Evolutionary conservation across 495 filamentous ascomycete species (phyloP), one percentile per base, ranked within the genome.

Genomic region (Aspergillus mulundensis): DNA sequence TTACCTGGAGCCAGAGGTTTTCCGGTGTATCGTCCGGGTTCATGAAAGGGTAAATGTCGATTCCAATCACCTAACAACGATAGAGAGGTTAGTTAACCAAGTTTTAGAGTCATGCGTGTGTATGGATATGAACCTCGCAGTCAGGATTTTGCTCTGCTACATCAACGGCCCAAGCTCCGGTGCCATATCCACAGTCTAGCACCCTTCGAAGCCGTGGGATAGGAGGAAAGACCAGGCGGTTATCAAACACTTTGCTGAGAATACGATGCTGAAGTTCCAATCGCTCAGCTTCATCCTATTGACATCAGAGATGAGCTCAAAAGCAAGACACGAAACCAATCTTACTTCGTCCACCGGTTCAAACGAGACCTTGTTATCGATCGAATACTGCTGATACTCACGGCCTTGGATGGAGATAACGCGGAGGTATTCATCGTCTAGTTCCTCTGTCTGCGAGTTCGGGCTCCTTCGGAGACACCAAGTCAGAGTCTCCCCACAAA

Each of bases 271-370:
- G 83, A 23, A 79, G 72, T 39, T 87, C 78, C 32, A 94, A 79
- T 46, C 90, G 81, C 43, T 93, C 84, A 56, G 85, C 82, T 73
- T 97, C 93, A 61, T 87, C 86, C 93, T 97, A 59, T 14, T 42
- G 44, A 23, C 10, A 24, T 43, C n/a, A 39, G 12, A 20, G 34
- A 54, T 70, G 50, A 71, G 61, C 40, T 15, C n/a, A 30, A 28
- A 42, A 15, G 19, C 40, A 14, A 16, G 21, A 42, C 16, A 23
- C 30, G 4, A 6, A 41, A 25, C 25, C 47, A 21, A 8, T 21
- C 75, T 68, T 78, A 95, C 93, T 75, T 93, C 87, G 70, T 97
- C 93, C 19, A 94, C 77, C 1, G 93, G 93, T 30, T 85, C 84
- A 60, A 90, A 87, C 62, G 90, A 92, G 59, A 86, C 83, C 34